These are phyloP conservation scores for Blastobotrys capitulatus DNA, from an alignment of 1,139 yeast species.

Conservation along the genomic window DNA sequence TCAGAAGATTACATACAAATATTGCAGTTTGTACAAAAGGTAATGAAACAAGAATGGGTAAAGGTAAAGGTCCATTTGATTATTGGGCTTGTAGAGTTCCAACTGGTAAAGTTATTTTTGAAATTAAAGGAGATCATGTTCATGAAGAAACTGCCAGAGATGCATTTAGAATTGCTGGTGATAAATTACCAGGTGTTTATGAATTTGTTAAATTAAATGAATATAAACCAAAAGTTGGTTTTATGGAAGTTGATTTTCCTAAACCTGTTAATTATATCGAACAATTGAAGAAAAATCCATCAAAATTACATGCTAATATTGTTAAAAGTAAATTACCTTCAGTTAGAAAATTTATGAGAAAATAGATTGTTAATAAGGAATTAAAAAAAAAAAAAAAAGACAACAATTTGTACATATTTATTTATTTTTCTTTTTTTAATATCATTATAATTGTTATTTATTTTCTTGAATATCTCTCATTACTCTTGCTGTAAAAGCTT, in stretches of 20 bases:
- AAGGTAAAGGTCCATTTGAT: conserved; percentile 97
- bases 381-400: background rate
- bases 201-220: conserved; percentile 72
- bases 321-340: conserved; percentile 34
- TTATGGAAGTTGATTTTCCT: conserved; percentile 42
- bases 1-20: conserved; percentile 78
- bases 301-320: conserved; percentile 44
- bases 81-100: conserved; percentile 98
- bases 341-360: conserved; percentile 30
- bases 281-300: conserved; percentile 53
- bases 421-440: conserved; percentile 1
- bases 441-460: background rate
- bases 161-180: conserved; percentile 86
- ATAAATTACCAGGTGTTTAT: conserved; percentile 86
- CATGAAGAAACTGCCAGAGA: conserved; percentile 91
- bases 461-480: conserved; percentile 57
- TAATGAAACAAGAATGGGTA: conserved; percentile 99
- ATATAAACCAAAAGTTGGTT: conserved; percentile 62
- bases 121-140: conserved; percentile 66
- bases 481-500: conserved; percentile 84
- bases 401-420: background rate
- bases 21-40: conserved; percentile 94
- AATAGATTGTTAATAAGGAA: conserved; percentile 17
- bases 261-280: conserved; percentile 50
- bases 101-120: conserved; percentile 89